Evolutionary conservation across 306 rosid species (phyloP), one percentile per base, ranked within the genome.

Genomic region (Begonia loranthoides): DNA sequence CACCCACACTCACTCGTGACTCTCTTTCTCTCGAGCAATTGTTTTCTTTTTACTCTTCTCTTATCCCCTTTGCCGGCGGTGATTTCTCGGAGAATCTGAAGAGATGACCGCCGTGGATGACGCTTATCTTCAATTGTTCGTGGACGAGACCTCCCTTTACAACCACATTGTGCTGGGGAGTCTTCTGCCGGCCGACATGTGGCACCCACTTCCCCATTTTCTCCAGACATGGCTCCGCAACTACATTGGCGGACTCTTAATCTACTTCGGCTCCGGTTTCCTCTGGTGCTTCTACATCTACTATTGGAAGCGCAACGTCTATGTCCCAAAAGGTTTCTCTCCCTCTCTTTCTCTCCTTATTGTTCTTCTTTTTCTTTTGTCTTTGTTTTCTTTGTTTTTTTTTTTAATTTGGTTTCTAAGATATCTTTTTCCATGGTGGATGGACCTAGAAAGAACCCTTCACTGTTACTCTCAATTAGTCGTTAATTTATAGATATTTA

Each of bases 221-320:
- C 9, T 72, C 39, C 97, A 80, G 66, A 66, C 85, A 0, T 90
- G 97, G 97, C 74, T 90, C 12, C 84, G 95, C 9, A 85, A 90
- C 72, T 85, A 63, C 85, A 54, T 90, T 49, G 95, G 83, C 6
- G 97, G 92, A 1, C 49, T 59, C 36, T 50, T 74, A 5, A 54
- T 85, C 54, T 90, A 90, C 77, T 24, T 90, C 41, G 1, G 82
- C 52, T 76, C 87, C 13, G 92, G 86, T 5, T 41, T 82, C 61
- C 49, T 86, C 13, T 90, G 97, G 97, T 82, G 75, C 66, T 72
- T 82, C 72, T 78, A 66, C 62, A 78, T 90, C 51, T 90, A 90
- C 55, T 72, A 70, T 67, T 70, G 73, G 74, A 85, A 78, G 59
- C 81, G 85, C 59, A 80, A 78, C 61, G 70, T 80, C 44, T 85